phyloP scores from a whole-genome alignment of 306 rosid genomes.

The Dalbergia cultrata region DNA sequence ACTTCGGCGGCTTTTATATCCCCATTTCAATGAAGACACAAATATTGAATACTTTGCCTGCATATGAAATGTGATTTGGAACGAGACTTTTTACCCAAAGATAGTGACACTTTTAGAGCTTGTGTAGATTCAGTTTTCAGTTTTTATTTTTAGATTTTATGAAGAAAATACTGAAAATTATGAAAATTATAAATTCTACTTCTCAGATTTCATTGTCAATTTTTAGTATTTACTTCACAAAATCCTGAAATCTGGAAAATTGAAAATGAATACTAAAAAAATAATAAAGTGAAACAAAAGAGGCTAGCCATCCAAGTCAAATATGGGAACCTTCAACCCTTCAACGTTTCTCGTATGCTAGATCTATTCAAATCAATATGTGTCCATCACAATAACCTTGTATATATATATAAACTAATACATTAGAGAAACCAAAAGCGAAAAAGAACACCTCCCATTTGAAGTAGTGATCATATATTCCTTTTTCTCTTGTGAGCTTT shows the following conservation, averaged over 20 bases:
- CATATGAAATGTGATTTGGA: conserved; percentile 22
- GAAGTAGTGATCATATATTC: not conserved
- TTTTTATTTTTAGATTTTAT: too few species aligned
- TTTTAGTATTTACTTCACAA: too few species aligned
- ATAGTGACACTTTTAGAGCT: not conserved
- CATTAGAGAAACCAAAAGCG: not conserved
- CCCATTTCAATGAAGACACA: conserved; percentile 34
- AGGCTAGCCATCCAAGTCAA: conserved; percentile 47
- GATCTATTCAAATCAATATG: not conserved
- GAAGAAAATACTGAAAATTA: too few species aligned
- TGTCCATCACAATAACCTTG: not conserved
- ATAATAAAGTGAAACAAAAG: too few species aligned
- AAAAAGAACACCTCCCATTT: conserved; percentile 2
- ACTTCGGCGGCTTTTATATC: conserved; percentile 47
- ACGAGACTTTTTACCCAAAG: not conserved
- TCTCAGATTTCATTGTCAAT: too few species aligned
- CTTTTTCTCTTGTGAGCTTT: not conserved
- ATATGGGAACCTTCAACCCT: conserved; percentile 41
- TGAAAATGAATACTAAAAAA: too few species aligned
- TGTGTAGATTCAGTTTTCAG: too few species aligned
- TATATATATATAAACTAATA: not conserved
- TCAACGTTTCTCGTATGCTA: not conserved
- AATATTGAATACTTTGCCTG: conserved; percentile 33
- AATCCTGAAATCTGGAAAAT: too few species aligned
- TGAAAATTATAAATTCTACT: too few species aligned